Conservation (phyloP, 23 red algal species). For the Gracilaria gracilis region DNA sequence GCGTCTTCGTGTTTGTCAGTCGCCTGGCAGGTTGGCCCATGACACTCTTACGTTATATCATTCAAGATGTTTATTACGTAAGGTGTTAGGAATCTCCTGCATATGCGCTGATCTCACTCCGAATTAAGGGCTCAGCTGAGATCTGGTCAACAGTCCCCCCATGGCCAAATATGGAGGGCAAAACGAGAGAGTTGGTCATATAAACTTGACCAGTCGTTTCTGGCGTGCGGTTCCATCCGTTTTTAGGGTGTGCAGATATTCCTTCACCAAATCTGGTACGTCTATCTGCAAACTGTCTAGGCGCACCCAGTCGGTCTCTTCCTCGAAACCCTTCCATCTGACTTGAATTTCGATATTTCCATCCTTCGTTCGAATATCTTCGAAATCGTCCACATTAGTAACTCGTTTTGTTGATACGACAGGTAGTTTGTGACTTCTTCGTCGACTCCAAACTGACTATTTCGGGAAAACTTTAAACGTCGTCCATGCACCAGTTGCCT, state of each 20-base stretch:
- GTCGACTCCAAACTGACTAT: background rate
- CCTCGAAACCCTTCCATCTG: slow-evolving; percentile 48
- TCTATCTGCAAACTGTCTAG: slow-evolving; percentile 3
- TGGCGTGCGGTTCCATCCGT: no score
- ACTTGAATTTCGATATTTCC: slow-evolving; percentile 25
- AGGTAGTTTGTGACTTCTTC: slow-evolving; percentile 11
- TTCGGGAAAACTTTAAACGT: slow-evolving; percentile 37
- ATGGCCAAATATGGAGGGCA: no score
- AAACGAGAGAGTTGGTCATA: no score
- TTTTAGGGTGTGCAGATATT: background rate
- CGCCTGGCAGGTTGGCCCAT: no score
- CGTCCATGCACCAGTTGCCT: background rate
- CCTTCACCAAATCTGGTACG: background rate
- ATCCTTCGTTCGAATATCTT: background rate
- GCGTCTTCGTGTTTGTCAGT: no score
- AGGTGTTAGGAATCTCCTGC: no score
- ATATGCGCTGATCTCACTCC: no score
- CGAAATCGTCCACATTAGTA: background rate
- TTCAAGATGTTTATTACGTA: no score
- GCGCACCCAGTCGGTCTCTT: slow-evolving; percentile 8
- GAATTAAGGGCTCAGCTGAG: no score
- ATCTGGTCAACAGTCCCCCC: no score
- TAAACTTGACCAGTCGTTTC: no score
- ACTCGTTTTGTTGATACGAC: background rate
- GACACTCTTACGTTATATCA: no score